Evolutionary conservation across 345 rosid species (phyloP).

Genomic region (Eutrema heterophyllum): DNA sequence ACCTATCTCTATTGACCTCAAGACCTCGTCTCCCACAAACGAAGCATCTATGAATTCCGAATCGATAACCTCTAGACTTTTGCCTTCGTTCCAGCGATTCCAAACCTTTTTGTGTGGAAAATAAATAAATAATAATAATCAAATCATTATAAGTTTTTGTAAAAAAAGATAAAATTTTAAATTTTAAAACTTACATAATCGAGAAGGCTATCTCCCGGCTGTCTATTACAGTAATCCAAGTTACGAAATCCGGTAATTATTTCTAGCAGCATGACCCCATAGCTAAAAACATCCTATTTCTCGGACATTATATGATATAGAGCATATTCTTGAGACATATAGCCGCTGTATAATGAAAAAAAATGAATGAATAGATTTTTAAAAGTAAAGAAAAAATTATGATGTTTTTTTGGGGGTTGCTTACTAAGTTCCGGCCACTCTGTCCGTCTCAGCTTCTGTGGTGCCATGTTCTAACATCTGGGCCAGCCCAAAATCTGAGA

Average conservation of each 20-base stretch:
- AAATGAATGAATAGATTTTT: neutral
- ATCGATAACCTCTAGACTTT: neutral
- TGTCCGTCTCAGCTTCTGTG: neutral
- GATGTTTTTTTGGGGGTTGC: neutral
- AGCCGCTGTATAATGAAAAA: neutral
- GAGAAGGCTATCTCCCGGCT: neutral
- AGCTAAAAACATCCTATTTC: neutral
- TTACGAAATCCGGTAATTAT: neutral
- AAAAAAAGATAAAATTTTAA: no score
- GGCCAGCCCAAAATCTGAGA: neutral
- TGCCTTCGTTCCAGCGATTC: neutral
- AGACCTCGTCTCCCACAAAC: neutral
- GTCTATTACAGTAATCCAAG: neutral
- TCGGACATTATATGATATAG: neutral
- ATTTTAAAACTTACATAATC: neutral
- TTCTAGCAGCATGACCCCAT: neutral
- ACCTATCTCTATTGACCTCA: neutral
- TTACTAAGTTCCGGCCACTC: neutral
- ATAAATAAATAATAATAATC: no score
- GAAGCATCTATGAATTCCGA: neutral
- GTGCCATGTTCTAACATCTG: neutral
- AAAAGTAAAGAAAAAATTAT: neutral
- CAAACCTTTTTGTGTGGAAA: neutral
- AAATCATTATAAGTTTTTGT: no score
- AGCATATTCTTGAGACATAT: neutral